Conservation (phyloP, 495 filamentous ascomycete genomes). For the Penicillium chermesinum region DNA sequence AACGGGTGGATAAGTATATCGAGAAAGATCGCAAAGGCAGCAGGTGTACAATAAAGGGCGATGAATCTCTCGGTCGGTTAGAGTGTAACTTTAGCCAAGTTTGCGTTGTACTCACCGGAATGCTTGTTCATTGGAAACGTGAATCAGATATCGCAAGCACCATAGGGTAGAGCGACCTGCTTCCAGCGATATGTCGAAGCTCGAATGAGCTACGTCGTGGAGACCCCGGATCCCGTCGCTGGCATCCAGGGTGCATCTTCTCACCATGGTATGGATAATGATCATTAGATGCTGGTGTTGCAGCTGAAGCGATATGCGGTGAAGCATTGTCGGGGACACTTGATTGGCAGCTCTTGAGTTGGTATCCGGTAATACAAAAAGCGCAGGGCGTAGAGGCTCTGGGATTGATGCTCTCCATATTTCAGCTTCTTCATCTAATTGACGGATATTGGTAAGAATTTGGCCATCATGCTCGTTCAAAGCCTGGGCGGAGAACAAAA, state of each 20-base stretch:
- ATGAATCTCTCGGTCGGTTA: constrained; percentile 9
- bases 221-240: constrained; percentile 7
- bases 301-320: constrained; percentile 11
- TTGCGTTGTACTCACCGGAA: constrained; percentile 7
- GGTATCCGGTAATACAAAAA: constrained; percentile 10
- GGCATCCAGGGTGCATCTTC: constrained; percentile 10
- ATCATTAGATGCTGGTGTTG: constrained; percentile 15
- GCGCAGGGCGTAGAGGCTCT: constrained; percentile 7
- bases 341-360: not conserved
- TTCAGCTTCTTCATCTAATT: constrained; percentile 18
- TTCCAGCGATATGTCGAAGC: constrained; percentile 15
- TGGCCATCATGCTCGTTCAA: constrained; percentile 9
- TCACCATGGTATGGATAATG: constrained; percentile 14
- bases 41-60: constrained; percentile 8
- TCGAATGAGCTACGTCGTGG: constrained; percentile 20
- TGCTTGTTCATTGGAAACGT: constrained; percentile 4
- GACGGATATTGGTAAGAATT: constrained; percentile 10
- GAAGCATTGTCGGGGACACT: not conserved
- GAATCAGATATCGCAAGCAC: constrained; percentile 8
- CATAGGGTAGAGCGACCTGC: constrained; percentile 15
- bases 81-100: not conserved
- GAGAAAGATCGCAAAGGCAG: constrained; percentile 13
- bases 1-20: constrained; percentile 18
- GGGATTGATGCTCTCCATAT: constrained; percentile 15
- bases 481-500: constrained; percentile 11